phyloP scores from a whole-genome alignment of 2,329 filamentous ascomycete species.

The Ophiostoma perfectum region DNA sequence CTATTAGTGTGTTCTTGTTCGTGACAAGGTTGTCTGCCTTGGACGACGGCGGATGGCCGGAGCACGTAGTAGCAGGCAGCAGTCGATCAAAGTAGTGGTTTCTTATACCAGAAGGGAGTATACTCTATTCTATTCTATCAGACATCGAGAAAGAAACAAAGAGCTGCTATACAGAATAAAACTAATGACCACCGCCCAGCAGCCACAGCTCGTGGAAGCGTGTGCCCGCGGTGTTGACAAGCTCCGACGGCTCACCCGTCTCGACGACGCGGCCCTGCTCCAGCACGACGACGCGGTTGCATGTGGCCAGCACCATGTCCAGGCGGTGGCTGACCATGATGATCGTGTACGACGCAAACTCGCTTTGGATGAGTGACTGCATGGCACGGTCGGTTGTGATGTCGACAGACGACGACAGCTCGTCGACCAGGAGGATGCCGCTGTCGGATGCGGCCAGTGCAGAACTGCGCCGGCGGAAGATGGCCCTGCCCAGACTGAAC shows the following conservation, averaged over 20 bases:
- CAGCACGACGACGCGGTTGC: conserved; percentile 47
- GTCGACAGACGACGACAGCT: conserved; percentile 41
- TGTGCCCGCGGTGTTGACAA: conserved; percentile 22
- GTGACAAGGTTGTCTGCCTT: no score
- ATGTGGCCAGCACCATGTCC: conserved; percentile 39
- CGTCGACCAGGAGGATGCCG: conserved; percentile 38
- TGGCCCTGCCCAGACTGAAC: conserved; percentile 56
- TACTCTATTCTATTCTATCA: no score
- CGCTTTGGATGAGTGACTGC: conserved; percentile 36
- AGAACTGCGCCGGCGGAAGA: conserved; percentile 39
- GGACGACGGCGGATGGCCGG: no score
- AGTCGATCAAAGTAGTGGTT: no score
- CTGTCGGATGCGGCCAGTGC: not conserved
- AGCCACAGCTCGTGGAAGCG: conserved; percentile 26
- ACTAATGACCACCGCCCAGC: conserved; percentile 15
- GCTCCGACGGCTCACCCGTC: conserved; percentile 24
- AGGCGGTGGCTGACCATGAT: conserved; percentile 44
- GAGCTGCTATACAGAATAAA: not conserved
- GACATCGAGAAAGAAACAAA: not conserved
- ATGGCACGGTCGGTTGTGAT: conserved; percentile 39
- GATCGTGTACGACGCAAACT: conserved; percentile 48
- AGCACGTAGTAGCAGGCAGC: no score
- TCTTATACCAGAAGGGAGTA: no score
- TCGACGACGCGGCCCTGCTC: conserved; percentile 46
- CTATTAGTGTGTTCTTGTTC: no score